phyloP scores from a whole-genome alignment of 2,329 filamentous ascomycete species.

The Cylindrodendrum hubeiense region DNA sequence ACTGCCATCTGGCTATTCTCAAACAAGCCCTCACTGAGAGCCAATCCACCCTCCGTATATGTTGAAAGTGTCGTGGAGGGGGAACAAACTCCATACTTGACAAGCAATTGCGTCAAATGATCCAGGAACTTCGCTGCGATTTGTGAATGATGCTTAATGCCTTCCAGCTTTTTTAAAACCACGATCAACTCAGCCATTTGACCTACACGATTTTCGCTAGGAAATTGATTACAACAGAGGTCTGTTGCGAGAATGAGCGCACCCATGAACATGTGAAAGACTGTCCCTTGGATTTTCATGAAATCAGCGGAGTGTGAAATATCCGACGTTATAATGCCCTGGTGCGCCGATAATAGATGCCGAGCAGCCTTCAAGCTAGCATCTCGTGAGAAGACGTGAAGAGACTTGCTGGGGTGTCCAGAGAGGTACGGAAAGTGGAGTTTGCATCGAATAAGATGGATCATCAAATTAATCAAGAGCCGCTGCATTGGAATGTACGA shows the following conservation, averaged over 20 bases:
- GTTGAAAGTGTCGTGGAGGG: not conserved
- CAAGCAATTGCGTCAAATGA: not conserved
- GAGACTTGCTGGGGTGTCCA: not conserved
- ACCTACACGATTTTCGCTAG: not conserved
- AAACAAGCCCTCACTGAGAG: not conserved
- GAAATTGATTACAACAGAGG: not conserved
- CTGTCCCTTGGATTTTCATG: constrained; percentile 1
- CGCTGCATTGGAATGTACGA: not conserved
- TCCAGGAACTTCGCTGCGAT: not conserved
- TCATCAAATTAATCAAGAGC: not conserved
- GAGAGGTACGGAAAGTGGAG: not conserved
- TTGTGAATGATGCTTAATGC: not conserved
- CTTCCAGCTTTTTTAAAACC: not conserved
- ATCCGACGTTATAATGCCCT: not conserved
- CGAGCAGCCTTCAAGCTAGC: not conserved
- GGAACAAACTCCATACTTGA: not conserved
- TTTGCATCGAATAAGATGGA: not conserved
- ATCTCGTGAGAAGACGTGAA: not conserved
- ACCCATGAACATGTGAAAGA: not conserved
- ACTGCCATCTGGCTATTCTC: not conserved
- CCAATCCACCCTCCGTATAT: not conserved
- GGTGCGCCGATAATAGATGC: not conserved
- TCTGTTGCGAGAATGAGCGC: not conserved
- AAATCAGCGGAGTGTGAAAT: not conserved
- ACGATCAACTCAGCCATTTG: not conserved